Base-by-base conservation (phyloP, 139 green algal species). In the Eudorina sp. region DNA sequence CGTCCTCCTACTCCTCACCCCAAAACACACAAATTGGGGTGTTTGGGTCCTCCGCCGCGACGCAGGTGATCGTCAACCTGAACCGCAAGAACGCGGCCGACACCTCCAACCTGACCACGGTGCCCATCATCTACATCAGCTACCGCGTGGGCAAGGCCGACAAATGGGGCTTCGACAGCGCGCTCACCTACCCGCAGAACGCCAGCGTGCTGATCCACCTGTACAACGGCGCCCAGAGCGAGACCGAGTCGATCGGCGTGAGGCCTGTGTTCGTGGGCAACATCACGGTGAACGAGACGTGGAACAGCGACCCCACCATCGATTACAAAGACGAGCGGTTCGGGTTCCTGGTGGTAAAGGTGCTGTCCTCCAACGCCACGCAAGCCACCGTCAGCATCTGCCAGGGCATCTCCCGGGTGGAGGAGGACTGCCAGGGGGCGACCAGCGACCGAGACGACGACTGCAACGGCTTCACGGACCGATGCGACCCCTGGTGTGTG, bases 161-260 rank as follows among this genome's bases (percentile, higher is more conserved):
- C 29, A 18, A 6, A 0, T 16, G 4, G 6, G 43, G 43, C 45
- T 81, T 45, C 73, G 73, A 81, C 73, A 81, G 73, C 73, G 73
- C 18, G 7, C 45, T 81, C 11, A 25, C n/a, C 4, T 9, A 25
- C 9, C 4, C 1, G 38, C 3, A 43, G 0, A 62, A 53, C 25
- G 21, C 7, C 2, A 53, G 4, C 1, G 73, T 81, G 23, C 11
- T 64, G 45, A 25, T 81, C 1, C 73, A 81, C 29, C 1, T 25
- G 19, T 81, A 81, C 73, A 62, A 81, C 29, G 73, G 73, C 23
- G 43, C 34, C 3, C 73, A 81, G 73, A 23, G 41, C 45, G 73
- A 81, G 73, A 3, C 19, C 14, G 14, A 25, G 19, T 41, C 45
- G 21, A 45, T 36, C 8, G 45, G 29, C 64, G 27, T 41, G 5